A percentile compares a stretch with the other conserved stretches of the same genome.
phyloP scores from a whole-genome alignment of 495 filamentous ascomycete genomes.

The Penicillium tannophilum region DNA sequence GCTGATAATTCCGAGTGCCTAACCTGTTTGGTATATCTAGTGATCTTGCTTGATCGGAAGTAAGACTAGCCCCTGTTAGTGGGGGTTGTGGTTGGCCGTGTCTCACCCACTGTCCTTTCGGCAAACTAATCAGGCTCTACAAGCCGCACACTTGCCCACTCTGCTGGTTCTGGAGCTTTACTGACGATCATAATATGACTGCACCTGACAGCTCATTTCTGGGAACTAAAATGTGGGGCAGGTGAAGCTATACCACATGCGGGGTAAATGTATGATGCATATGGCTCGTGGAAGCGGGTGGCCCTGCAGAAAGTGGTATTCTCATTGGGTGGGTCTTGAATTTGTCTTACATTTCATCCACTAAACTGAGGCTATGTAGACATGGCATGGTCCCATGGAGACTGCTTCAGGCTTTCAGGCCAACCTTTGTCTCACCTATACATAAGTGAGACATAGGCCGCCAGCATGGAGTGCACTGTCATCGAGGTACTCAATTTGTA shows the following conservation, averaged over 20 bases:
- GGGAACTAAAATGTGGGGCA: neutral
- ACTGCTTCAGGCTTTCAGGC: neutral
- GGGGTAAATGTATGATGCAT: neutral
- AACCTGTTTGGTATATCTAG: neutral
- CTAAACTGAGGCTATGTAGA: neutral
- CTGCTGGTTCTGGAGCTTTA: neutral
- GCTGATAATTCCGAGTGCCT: neutral
- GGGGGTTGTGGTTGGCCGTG: neutral
- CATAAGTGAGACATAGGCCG: slow-evolving; percentile 3
- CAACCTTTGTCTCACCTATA: slow-evolving; percentile 7
- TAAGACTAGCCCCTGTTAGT: neutral
- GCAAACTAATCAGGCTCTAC: neutral
- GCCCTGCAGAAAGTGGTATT: neutral
- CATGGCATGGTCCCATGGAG: neutral
- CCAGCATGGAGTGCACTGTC: neutral
- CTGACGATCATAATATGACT: neutral
- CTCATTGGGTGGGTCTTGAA: slow-evolving; percentile 7
- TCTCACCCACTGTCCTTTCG: neutral
- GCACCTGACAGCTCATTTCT: slow-evolving; percentile 1
- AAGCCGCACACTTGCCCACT: neutral
- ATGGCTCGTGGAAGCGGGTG: slow-evolving; percentile 5
- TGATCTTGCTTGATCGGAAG: neutral
- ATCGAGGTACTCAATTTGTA: slow-evolving; percentile 2
- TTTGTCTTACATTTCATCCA: slow-evolving; percentile 4
- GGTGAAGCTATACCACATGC: neutral